A percentile compares a stretch with the other conserved stretches of the same genome.
These are phyloP conservation scores for Gracilaria gracilis DNA, from an alignment of 23 red algal genomes.

Conservation along the genomic window DNA sequence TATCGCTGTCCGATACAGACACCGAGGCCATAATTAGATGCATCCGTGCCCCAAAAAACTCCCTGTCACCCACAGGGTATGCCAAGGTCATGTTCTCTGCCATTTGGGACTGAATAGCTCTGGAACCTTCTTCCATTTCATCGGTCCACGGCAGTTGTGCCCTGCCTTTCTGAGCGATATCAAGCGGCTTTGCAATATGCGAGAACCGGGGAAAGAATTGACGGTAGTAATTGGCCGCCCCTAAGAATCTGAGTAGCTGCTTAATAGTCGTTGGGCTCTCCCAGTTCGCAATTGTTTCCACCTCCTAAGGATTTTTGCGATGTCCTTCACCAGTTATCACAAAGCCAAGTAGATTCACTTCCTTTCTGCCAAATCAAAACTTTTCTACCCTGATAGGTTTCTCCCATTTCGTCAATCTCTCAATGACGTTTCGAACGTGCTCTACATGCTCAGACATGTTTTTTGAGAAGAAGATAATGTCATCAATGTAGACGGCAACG, in stretches of 20 bases:
- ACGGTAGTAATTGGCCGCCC: conserved; percentile 8
- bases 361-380: neutral
- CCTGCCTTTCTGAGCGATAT: neutral
- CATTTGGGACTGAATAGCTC: no score
- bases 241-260: conserved; percentile 30
- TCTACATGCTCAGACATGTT: no score
- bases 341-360: conserved; percentile 17
- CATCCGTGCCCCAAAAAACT: neutral
- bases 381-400: no score
- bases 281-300: neutral
- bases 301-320: neutral
- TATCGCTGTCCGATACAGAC: conserved; percentile 8
- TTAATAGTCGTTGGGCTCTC: no score
- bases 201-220: neutral
- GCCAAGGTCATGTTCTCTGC: conserved; percentile 5
- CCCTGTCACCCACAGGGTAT: neutral
- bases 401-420: no score
- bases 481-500: no score
- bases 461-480: no score
- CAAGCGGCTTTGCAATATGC: neutral
- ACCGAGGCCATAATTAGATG: conserved; percentile 20
- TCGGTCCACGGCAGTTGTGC: neutral
- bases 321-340: neutral
- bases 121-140: neutral
- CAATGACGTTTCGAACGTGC: no score